These are phyloP conservation scores for Dactylellina drechsleri DNA, from an alignment of 2,329 filamentous ascomycete species.

Conservation along the genomic window DNA sequence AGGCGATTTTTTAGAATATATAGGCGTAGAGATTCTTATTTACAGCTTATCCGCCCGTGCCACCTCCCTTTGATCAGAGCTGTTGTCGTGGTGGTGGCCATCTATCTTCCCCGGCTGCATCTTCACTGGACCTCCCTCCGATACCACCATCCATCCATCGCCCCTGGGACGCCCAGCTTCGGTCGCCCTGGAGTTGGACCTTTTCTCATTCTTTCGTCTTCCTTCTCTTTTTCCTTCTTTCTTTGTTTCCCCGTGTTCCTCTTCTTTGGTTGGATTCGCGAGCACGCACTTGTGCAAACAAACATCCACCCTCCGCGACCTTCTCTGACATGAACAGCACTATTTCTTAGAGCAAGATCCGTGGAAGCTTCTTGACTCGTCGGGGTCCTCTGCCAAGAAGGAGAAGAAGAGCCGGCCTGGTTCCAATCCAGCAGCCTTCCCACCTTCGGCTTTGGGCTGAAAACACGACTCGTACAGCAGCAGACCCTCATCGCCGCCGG, in stretches of 20 bases:
- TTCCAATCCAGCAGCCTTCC: too few relatives aligned
- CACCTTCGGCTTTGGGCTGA: not conserved
- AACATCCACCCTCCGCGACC: slow-evolving; percentile 29
- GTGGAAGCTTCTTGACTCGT: too few relatives aligned
- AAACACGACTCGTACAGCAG: not conserved
- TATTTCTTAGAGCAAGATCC: too few relatives aligned
- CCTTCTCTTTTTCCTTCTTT: slow-evolving; percentile 14
- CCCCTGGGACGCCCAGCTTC: not conserved
- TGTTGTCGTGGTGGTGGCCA: too few relatives aligned
- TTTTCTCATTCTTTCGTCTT: not conserved
- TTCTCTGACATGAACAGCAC: too few relatives aligned
- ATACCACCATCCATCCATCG: slow-evolving; percentile 1
- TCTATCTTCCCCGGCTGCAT: slow-evolving; percentile 28
- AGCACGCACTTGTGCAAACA: slow-evolving; percentile 26
- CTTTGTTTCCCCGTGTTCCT: not conserved
- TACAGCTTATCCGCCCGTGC: too few relatives aligned
- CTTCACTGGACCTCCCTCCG: slow-evolving; percentile 11
- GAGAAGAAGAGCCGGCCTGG: too few relatives aligned
- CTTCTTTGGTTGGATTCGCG: slow-evolving; percentile 12
- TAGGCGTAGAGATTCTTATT: too few relatives aligned
- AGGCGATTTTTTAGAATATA: too few relatives aligned
- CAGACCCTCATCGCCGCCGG: not conserved
- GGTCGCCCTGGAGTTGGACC: not conserved
- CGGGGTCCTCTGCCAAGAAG: too few relatives aligned
- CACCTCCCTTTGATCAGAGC: too few relatives aligned